A percentile compares a stretch with the other conserved stretches of the same genome.
Evolutionary conservation across 441 rosid species (phyloP).

Genomic region (Bocquillonia castaneifolia): DNA sequence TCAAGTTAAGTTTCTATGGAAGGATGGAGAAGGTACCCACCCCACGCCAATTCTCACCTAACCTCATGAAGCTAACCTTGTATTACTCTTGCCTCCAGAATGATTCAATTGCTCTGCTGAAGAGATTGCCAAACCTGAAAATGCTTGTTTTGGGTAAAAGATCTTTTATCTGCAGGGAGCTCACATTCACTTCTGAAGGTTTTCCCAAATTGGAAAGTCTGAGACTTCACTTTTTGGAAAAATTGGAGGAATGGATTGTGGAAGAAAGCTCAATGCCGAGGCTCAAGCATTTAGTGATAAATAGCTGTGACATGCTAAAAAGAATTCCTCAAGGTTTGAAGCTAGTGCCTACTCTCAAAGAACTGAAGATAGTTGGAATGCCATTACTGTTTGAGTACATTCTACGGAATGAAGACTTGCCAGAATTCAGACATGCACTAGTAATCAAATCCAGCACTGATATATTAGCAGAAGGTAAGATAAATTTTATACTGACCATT

Average conservation of each 20-base stretch:
- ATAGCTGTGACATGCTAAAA: not conserved
- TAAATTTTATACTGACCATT: not conserved
- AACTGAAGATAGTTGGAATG: not conserved
- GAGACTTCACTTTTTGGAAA: not conserved
- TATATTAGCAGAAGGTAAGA: not conserved
- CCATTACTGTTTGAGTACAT: not conserved
- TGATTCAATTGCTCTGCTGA: not conserved
- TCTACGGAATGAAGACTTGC: not conserved
- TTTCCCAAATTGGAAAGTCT: not conserved
- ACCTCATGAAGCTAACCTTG: not conserved
- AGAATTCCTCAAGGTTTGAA: slow-evolving; percentile 2
- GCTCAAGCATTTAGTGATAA: not conserved
- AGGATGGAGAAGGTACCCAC: not conserved
- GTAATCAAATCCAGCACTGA: not conserved
- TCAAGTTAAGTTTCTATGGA: not conserved
- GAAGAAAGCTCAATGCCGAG: not conserved
- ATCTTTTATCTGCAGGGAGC: not conserved
- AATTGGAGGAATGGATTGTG: not conserved
- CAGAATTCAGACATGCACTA: not conserved
- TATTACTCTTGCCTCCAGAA: not conserved
- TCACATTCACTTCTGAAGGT: not conserved
- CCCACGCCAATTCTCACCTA: not conserved
- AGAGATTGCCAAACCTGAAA: not conserved
- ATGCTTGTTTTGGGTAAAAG: not conserved
- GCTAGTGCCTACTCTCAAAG: not conserved